phyloP scores from a whole-genome alignment of 2,329 filamentous ascomycete species.

The Aspergillus phoenicis region DNA sequence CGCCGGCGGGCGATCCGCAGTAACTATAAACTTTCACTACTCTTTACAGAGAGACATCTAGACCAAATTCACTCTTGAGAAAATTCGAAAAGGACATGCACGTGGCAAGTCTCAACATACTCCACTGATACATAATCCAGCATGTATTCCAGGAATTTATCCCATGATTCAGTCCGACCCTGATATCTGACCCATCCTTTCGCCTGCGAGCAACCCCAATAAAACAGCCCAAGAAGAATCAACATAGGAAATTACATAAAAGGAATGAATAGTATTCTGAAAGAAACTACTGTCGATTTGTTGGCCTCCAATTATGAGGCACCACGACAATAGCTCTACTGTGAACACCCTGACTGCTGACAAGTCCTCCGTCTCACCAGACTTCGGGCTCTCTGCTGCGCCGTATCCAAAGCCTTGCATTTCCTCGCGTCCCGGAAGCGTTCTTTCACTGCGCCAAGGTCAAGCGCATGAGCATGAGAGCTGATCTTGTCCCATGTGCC shows the following conservation, averaged over 20 bases:
- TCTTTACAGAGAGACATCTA: too few species aligned
- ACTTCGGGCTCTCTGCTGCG: slow-evolving; percentile 38
- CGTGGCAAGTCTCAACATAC: slow-evolving; percentile 4
- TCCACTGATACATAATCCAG: slow-evolving; percentile 19
- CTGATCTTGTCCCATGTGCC: slow-evolving; percentile 33
- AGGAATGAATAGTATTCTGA: not conserved
- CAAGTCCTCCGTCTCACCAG: slow-evolving; percentile 29
- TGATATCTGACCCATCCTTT: slow-evolving; percentile 5
- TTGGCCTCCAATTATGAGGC: not conserved
- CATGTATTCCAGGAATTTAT: slow-evolving; percentile 6
- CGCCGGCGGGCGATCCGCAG: too few species aligned
- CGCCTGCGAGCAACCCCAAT: slow-evolving; percentile 16
- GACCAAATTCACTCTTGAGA: too few species aligned
- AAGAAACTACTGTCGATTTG: not conserved
- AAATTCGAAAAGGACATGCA: not conserved
- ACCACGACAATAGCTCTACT: slow-evolving; percentile 4
- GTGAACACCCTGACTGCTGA: slow-evolving; percentile 13
- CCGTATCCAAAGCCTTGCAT: slow-evolving; percentile 34
- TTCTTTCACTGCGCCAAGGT: slow-evolving; percentile 30
- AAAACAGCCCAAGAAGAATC: slow-evolving; percentile 13
- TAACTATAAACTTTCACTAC: too few species aligned
- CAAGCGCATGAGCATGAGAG: slow-evolving; percentile 26
- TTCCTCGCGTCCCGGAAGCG: slow-evolving; percentile 32
- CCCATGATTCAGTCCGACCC: slow-evolving; percentile 9
- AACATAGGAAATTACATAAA: slow-evolving; percentile 8